Base-by-base conservation (phyloP, 306 rosid species). In the Sesbania bispinosa region DNA sequence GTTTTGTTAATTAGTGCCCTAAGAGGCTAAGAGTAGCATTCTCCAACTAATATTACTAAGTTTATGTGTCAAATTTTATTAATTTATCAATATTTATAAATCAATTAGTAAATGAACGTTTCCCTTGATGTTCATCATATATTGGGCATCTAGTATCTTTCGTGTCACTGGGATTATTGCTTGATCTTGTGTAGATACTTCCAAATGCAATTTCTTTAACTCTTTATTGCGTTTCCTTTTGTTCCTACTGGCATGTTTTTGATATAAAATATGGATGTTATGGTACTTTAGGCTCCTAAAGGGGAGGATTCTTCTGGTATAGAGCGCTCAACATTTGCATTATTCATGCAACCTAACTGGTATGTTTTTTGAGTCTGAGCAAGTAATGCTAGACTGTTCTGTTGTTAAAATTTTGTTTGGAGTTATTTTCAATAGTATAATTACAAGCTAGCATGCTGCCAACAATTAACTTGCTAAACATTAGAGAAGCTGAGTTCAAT, bases 321-420 rank as follows among this genome's bases (percentile, higher is more conserved):
- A 53, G 97, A 91, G 24, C 92, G 97, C 62, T 89, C 96, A 10
- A 86, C 98, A 58, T 94, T 87, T 80, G 98, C 97, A 39, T 78
- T 94, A 24, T 94, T 94, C 80, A 94, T 94, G 99, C 99, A 94
- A 65, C 97, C 95, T 8, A 93, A 94, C 77, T 94, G 98, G 98
- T 94, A 81, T 47, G 85, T 60, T 36, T 30, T 24, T 32, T 45
- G 48, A 51, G 67, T 15, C 43, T 38, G 54, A 45, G 26, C 54
- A 71, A 13, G 29, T 14, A 26, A n/a, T 78, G 46, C 66, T 51
- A 23, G 26, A 64, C 32, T 42, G 4, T 38, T 47, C 54, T 58
- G 66, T 65, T 76, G 77, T 45, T 64, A 57, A 39, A 15, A 47
- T 63, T 26, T 53, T 47, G 65, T 48, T 39, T 50, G 35, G 41